Evolutionary conservation across 371 early-diverging fungal species (phyloP).

Genomic region (Mortierella sp.): DNA sequence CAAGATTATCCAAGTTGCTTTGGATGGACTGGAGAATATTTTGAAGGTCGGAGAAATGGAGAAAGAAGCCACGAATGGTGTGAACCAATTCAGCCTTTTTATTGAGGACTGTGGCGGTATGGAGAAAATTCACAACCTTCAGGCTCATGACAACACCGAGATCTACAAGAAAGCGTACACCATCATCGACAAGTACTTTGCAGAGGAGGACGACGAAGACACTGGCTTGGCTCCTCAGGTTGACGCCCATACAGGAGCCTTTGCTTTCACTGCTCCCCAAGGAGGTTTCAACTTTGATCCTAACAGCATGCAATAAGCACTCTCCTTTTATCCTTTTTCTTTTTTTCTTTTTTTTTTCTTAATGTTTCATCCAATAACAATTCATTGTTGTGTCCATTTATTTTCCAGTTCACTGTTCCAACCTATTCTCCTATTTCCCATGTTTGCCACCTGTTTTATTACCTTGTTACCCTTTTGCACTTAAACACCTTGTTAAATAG

Average conservation of each 20-base stretch:
- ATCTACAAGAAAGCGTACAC: slow-evolving; percentile 95
- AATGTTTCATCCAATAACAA: not conserved
- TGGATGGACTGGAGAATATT: slow-evolving; percentile 98
- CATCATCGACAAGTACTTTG: slow-evolving; percentile 96
- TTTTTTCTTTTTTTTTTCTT: not conserved
- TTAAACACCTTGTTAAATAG: not conserved
- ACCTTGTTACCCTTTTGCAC: slow-evolving; percentile 2
- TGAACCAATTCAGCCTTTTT: slow-evolving; percentile 86
- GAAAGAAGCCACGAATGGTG: slow-evolving; percentile 66
- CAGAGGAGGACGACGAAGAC: slow-evolving; percentile 88
- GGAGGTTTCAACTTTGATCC: slow-evolving; percentile 80
- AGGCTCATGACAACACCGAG: slow-evolving; percentile 91
- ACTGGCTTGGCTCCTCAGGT: slow-evolving; percentile 76
- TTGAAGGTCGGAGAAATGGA: slow-evolving; percentile 95
- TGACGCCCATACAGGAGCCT: slow-evolving; percentile 76
- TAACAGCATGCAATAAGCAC: slow-evolving; percentile 42
- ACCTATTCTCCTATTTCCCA: not conserved
- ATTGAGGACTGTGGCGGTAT: slow-evolving; percentile 95
- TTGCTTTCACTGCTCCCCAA: slow-evolving; percentile 79
- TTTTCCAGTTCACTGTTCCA: not conserved
- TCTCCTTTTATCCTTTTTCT: not conserved
- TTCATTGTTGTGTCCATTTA: not conserved
- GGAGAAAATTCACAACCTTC: slow-evolving; percentile 92
- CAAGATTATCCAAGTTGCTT: slow-evolving; percentile 95
- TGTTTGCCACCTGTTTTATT: slow-evolving; percentile 1